phyloP scores from a whole-genome alignment of 2,329 filamentous ascomycete species.

The Simplicillium aogashimaense region DNA sequence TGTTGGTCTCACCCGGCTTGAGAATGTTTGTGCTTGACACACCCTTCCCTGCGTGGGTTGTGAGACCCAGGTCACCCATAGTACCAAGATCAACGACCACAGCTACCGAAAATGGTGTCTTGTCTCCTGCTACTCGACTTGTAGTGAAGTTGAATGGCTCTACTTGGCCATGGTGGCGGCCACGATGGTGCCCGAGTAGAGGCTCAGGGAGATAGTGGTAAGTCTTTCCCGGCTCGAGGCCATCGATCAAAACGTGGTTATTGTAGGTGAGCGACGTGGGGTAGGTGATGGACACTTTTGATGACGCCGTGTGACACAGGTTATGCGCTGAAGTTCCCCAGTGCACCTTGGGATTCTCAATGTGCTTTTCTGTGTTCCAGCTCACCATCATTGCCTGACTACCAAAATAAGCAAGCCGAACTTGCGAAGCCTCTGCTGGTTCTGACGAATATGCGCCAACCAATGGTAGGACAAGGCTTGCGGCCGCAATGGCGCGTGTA shows the following conservation, averaged over 20 bases:
- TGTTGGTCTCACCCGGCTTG: constrained; percentile 1
- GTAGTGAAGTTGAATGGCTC: constrained; percentile 1
- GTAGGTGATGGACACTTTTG: constrained; percentile 18
- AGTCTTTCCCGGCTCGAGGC: constrained; percentile 2
- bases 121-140: neutral
- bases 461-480: too few species aligned
- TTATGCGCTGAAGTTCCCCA: constrained; percentile 14
- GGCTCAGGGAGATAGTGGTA: constrained; percentile 3
- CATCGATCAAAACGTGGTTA: constrained; percentile 11
- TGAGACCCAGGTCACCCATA: constrained; percentile 7
- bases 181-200: neutral
- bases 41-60: constrained; percentile 4
- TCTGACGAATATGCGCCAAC: too few species aligned
- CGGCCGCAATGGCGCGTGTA: too few species aligned
- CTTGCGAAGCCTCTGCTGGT: neutral
- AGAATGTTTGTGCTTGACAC: neutral
- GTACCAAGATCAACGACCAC: constrained; percentile 7
- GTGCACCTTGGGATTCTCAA: constrained; percentile 16
- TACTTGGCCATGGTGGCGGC: neutral
- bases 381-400: constrained; percentile 13
- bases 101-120: neutral
- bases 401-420: constrained; percentile 2
- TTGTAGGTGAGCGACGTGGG: constrained; percentile 20
- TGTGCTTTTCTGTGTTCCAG: constrained; percentile 22
- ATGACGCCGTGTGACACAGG: constrained; percentile 13